Evolutionary conservation across 495 filamentous ascomycete genomes (phyloP).

Genomic region (Cercophora scortea): DNA sequence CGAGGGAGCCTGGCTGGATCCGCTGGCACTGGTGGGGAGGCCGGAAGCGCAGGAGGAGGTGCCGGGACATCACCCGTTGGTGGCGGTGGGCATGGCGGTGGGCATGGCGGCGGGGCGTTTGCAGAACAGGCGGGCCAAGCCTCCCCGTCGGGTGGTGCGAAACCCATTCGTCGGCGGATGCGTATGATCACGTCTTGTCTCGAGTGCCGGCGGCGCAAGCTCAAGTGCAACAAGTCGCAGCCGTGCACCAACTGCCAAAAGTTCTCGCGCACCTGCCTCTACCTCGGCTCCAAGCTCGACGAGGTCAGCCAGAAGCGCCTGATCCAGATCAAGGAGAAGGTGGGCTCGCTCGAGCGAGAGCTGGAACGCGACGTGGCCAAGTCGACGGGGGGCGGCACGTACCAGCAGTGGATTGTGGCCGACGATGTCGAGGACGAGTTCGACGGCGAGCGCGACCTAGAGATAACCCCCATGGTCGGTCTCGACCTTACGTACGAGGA

Average conservation of each 20-base stretch:
- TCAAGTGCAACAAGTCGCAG: slow-evolving; percentile 68
- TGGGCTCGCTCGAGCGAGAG: slow-evolving; percentile 54
- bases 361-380: slow-evolving; percentile 49
- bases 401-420: slow-evolving; percentile 30
- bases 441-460: slow-evolving; percentile 43
- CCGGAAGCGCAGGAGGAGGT: not conserved
- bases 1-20: not conserved
- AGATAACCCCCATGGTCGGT: slow-evolving; percentile 46
- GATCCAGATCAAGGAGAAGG: slow-evolving; percentile 63
- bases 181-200: slow-evolving; percentile 62
- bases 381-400: slow-evolving; percentile 7
- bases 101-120: not conserved
- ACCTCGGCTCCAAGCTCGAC: slow-evolving; percentile 53
- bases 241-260: slow-evolving; percentile 66
- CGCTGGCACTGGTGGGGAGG: not conserved
- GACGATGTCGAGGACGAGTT: slow-evolving; percentile 39
- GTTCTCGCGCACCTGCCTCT: slow-evolving; percentile 55
- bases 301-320: slow-evolving; percentile 52
- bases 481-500: slow-evolving; percentile 59
- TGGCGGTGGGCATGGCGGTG: not conserved
- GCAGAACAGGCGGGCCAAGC: not conserved
- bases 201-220: slow-evolving; percentile 69
- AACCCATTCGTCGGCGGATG: slow-evolving; percentile 54
- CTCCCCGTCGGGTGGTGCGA: slow-evolving; percentile 5
- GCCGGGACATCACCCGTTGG: too few relatives aligned